Evolutionary conservation across 2,329 filamentous ascomycete species (phyloP).

Genomic region (Teratosphaeria epicoccoides): DNA sequence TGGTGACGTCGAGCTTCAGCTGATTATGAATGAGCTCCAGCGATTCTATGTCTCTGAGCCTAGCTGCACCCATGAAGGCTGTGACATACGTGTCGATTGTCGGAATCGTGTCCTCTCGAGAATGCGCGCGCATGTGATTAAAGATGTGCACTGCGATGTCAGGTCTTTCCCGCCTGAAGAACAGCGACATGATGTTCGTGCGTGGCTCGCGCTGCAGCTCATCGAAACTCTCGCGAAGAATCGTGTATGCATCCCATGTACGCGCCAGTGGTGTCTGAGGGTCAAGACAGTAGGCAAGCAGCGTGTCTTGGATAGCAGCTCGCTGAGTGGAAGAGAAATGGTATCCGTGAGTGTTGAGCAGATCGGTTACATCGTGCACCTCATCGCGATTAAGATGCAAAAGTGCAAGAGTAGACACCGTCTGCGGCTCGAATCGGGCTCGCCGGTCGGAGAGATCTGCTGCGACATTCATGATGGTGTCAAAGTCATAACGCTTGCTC

Average conservation of each 20-base stretch:
- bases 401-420: conserved; percentile 61
- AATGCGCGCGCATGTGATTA: conserved; percentile 81
- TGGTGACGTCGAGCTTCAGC: conserved; percentile 78
- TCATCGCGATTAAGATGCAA: conserved; percentile 68
- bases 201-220: conserved; percentile 56
- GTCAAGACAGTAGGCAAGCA: conserved; percentile 60
- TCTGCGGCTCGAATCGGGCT: conserved; percentile 60
- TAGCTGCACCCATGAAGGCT: conserved; percentile 61
- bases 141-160: conserved; percentile 85
- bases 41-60: conserved; percentile 39
- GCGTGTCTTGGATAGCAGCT: conserved; percentile 51
- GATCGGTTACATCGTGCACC: conserved; percentile 66
- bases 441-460: conserved; percentile 61
- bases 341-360: conserved; percentile 64
- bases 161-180: conserved; percentile 66
- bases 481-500: conserved; percentile 51
- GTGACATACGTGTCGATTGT: conserved; percentile 63
- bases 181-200: conserved; percentile 65
- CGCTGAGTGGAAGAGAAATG: conserved; percentile 62
- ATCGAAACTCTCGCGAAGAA: conserved; percentile 48
- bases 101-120: conserved; percentile 53
- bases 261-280: conserved; percentile 51
- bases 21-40: conserved; percentile 78
- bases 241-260: conserved; percentile 50
- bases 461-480: conserved; percentile 61